Base-by-base conservation (phyloP, 805 yeast species). In the Pichia exigua region DNA sequence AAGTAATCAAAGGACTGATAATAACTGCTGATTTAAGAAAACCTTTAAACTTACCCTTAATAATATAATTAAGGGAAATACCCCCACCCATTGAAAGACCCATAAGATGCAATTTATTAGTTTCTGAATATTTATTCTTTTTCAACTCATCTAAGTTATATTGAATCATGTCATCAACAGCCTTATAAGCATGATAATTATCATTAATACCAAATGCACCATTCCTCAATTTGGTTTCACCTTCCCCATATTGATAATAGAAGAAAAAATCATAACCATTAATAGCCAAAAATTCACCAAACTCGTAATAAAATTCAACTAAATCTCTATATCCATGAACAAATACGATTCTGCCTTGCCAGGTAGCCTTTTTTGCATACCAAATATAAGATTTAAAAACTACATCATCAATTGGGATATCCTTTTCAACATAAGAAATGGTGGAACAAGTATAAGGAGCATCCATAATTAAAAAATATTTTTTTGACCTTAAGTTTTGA, bases 11-110 rank as follows among this genome's bases (percentile, higher is more conserved):
- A 1, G 95, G 95, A 1, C 82, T 89, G 35, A 76, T 68, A 0
- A 72, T 75, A 41, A 75, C 65, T 44, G 78, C 73, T 0, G 79
- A 79, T 35, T 70, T 66, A 26, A 86, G 53, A 20, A 72, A 58
- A 27, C 75, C 72, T 44, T 67, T 72, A 59, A 73, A 67, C 53
- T 70, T 75, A 2, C 91, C 91, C 32, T 63, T 61, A 39, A 79
- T 72, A 4, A 78, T 81, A 62, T 86, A 85, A 64, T 82, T 83
- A 52, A 86, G 67, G 0, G 70, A 71, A 47, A 86, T 79, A 0
- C 85, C 91, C 21, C 92, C 92, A 47, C 95, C 95, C 91, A 87
- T 85, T 11, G 90, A 85, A 57, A 82, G 88, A 1, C 92, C 90
- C 60, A 77, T 70, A 45, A 87, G 60, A 58, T 71, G 75, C 32